Evolutionary conservation across 139 green algal genomes (phyloP), one percentile per base, ranked within the genome.

Genomic region (Medakamo hakoo): DNA sequence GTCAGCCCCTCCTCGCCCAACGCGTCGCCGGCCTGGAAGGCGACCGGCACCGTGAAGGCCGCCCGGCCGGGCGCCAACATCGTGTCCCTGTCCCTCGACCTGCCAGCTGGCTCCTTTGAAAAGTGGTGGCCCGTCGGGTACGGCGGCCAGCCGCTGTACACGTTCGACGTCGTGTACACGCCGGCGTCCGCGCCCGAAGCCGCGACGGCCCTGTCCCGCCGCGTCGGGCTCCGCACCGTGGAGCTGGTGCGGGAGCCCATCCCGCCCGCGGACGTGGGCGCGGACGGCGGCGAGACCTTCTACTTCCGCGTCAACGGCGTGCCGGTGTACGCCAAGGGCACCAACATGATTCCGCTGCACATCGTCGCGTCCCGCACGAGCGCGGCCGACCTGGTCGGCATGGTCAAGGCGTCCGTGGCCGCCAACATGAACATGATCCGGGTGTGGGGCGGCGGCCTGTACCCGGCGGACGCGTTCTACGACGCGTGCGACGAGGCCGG

Each of bases 371-470:
- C 56, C 1, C 55, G 59, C 0, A 70, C 69, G 2, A 71, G 49
- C 0, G 27, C 28, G 9, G 52, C 59, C 1, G 32, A 58, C n/a
- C 59, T 81, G 55, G 27, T 24, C 21, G 30, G 31, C 18, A 58
- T 86, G 63, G 70, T 91, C 49, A 30, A 30, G 0, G 65, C 65
- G 4, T 78, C 81, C 9, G 59, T 74, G 60, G 68, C 28, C 0
- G 80, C 76, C 27, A 69, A 82, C 64, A 84, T 91, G 73, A 93
- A 93, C 77, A 89, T 86, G 79, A 60, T 93, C 1, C 70, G 86
- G 16, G 74, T 91, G 24, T 93, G 86, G 78, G 78, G 78, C 49
- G 74, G 74, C 25, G 70, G 68, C 4, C 58, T 68, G 18, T 81
- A 83, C 65, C 65, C 69, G 40, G 9, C 16, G 40, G 74, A 89